Evolutionary conservation across 306 rosid genomes (phyloP), one percentile per base, ranked within the genome.

Genomic region (Dryas drummondii): DNA sequence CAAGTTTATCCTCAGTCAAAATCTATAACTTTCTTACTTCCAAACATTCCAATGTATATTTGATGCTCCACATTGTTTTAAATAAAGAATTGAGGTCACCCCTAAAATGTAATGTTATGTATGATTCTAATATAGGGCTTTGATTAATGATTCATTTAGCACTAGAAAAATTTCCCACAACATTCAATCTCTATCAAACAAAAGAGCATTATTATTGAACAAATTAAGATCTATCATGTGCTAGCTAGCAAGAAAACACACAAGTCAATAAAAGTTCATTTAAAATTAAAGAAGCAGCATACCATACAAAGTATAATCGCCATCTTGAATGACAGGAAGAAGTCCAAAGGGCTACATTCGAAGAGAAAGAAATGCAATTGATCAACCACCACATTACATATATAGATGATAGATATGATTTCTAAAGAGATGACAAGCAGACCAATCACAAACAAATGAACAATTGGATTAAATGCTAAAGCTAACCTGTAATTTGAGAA

Each of bases 261-360:
- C 61, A 22, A 37, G n/a, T 53, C 14, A 3, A 12, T 17, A 27
- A 53, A 15, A 55, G 11, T 26, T 40, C 6, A 11, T 61, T 14
- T 1, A 13, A 67, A 53, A 54, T 53, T 22, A 12, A 52, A 54
- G 11, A 12, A 15, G 32, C 44, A 27, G 14, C 14, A 70, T 67
- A 86, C 89, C 87, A 56, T 51, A 81, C 63, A 86, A 74, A 32
- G 85, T 76, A 55, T 81, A 86, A 10, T 86, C 86, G 53, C 87
- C 86, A 78, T 86, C 90, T 78, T 76, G 26, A 49, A 83, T 79
- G n/a, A 86, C 82, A 52, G 85, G 87, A 75, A 86, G 37, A 68
- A 47, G 55, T 78, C 87, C 87, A 75, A 86, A 80, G 58, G 85
- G 85, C 87, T 80, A 72, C 55, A 60, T 3, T 1, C 11, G 2